These are phyloP conservation scores for Ceratocystis smalleyi DNA, from an alignment of 2,329 filamentous ascomycete genomes.

Conservation along the genomic window DNA sequence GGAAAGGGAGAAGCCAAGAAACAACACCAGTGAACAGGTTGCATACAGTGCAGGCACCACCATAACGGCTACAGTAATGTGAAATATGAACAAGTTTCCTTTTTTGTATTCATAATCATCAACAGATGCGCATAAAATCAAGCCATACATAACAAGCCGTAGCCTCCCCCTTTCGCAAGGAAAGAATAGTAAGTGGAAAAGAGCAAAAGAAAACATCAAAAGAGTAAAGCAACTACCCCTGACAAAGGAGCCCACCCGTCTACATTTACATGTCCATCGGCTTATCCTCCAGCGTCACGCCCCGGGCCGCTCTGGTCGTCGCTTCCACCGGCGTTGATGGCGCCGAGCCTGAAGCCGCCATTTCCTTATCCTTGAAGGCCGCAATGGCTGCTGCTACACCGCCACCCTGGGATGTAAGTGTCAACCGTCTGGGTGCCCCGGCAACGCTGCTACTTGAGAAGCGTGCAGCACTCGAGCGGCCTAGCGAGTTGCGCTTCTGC, in stretches of 20 bases:
- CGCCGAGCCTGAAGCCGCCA: not conserved
- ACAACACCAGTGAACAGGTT: no score
- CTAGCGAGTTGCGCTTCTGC: slow-evolving; percentile 51
- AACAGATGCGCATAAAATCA: slow-evolving; percentile 6
- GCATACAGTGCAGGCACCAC: no score
- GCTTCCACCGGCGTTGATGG: not conserved
- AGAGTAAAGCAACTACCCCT: slow-evolving; percentile 27
- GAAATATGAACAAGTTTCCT: not conserved
- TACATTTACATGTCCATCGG: slow-evolving; percentile 34
- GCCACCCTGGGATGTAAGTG: slow-evolving; percentile 21
- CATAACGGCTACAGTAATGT: not conserved
- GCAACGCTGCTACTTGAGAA: slow-evolving; percentile 34
- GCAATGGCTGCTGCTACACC: slow-evolving; percentile 18
- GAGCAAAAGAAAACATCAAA: slow-evolving; percentile 5
- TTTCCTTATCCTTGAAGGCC: slow-evolving; percentile 16
- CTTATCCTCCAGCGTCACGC: slow-evolving; percentile 35
- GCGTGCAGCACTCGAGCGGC: slow-evolving; percentile 33
- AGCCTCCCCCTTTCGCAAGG: not conserved
- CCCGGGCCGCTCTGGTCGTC: slow-evolving; percentile 22
- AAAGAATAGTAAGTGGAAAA: slow-evolving; percentile 14
- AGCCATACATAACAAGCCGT: not conserved
- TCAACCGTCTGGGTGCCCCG: slow-evolving; percentile 27
- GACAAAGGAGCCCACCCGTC: slow-evolving; percentile 16
- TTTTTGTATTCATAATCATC: slow-evolving; percentile 6
- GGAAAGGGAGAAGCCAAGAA: no score